These are phyloP conservation scores for Atalantia buxifolia DNA, from an alignment of 345 rosid genomes.

Conservation along the genomic window DNA sequence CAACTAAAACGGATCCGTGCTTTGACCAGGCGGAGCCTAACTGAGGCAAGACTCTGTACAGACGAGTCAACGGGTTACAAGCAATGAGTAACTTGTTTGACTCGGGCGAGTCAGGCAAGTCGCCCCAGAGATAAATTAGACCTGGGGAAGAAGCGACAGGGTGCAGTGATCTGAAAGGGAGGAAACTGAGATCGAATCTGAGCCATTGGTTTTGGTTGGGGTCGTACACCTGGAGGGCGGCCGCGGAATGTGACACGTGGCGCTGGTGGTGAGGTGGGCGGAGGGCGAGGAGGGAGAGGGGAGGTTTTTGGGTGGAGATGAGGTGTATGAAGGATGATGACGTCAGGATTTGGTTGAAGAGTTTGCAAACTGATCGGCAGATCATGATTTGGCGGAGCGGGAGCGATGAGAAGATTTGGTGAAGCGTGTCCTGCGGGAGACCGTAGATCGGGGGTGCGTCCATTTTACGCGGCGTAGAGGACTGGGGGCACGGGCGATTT, in stretches of 20 bases:
- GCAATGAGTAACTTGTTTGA: slow-evolving; percentile 64
- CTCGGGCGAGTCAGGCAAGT: slow-evolving; percentile 39
- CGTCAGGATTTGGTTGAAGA: slow-evolving; percentile 47
- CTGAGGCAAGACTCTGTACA: slow-evolving; percentile 64
- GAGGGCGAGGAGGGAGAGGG: slow-evolving; percentile 68
- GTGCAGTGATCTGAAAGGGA: slow-evolving; percentile 67
- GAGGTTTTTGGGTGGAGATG: slow-evolving; percentile 39
- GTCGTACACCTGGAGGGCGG: slow-evolving; percentile 61
- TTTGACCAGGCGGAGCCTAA: slow-evolving; percentile 94
- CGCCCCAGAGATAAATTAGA: slow-evolving; percentile 72
- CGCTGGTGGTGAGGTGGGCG: slow-evolving; percentile 56
- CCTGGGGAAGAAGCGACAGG: slow-evolving; percentile 76
- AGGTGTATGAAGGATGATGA: slow-evolving; percentile 44
- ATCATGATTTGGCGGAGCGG: slow-evolving; percentile 71
- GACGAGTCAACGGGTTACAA: slow-evolving; percentile 76
- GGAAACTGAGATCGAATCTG: slow-evolving; percentile 59
- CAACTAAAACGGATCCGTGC: slow-evolving; percentile 78
- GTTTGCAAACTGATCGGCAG: slow-evolving; percentile 68
- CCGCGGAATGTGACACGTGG: slow-evolving; percentile 15
- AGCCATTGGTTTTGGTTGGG: slow-evolving; percentile 61
- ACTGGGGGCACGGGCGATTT: background rate
- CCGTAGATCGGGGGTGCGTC: slow-evolving; percentile 51
- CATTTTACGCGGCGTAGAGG: slow-evolving; percentile 19
- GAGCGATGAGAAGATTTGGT: slow-evolving; percentile 78
- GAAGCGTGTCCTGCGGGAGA: slow-evolving; percentile 71